These are phyloP conservation scores for Aspergillus baeticus DNA, from an alignment of 495 filamentous ascomycete species.

Conservation along the genomic window DNA sequence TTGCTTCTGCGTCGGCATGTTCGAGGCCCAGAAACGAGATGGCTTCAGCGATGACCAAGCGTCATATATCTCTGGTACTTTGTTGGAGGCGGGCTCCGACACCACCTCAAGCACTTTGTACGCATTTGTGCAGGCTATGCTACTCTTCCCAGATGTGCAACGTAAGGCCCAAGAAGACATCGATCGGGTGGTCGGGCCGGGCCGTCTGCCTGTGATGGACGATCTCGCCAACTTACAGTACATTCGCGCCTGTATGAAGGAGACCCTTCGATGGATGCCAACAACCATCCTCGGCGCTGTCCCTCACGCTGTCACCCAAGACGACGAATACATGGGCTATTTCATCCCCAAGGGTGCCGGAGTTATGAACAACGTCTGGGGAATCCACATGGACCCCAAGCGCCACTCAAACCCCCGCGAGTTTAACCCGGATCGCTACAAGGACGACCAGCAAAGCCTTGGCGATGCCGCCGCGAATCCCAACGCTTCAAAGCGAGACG, in stretches of 20 bases:
- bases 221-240: slow-evolving; percentile 34
- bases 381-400: slow-evolving; percentile 43
- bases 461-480: slow-evolving; percentile 41
- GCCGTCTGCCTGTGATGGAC: slow-evolving; percentile 25
- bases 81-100: slow-evolving; percentile 42
- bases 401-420: slow-evolving; percentile 48
- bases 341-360: slow-evolving; percentile 5
- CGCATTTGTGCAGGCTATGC: slow-evolving; percentile 44
- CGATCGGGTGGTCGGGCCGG: slow-evolving; percentile 23
- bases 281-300: slow-evolving; percentile 45
- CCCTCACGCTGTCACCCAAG: slow-evolving; percentile 22
- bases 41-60: slow-evolving; percentile 34
- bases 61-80: slow-evolving; percentile 25
- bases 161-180: slow-evolving; percentile 52
- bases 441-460: slow-evolving; percentile 21
- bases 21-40: slow-evolving; percentile 32
- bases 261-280: slow-evolving; percentile 42
- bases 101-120: slow-evolving; percentile 39
- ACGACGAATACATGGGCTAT: slow-evolving; percentile 20
- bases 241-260: slow-evolving; percentile 36
- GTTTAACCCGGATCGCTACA: slow-evolving; percentile 57
- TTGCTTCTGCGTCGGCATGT: slow-evolving; percentile 31
- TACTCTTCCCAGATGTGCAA: slow-evolving; percentile 42
- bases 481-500: slow-evolving; percentile 31
- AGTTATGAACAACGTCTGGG: slow-evolving; percentile 37